Evolutionary conservation across 1,284 basidiomycete species (phyloP), one percentile per base, ranked within the genome.

Genomic region (Ustilago xerochloae): DNA sequence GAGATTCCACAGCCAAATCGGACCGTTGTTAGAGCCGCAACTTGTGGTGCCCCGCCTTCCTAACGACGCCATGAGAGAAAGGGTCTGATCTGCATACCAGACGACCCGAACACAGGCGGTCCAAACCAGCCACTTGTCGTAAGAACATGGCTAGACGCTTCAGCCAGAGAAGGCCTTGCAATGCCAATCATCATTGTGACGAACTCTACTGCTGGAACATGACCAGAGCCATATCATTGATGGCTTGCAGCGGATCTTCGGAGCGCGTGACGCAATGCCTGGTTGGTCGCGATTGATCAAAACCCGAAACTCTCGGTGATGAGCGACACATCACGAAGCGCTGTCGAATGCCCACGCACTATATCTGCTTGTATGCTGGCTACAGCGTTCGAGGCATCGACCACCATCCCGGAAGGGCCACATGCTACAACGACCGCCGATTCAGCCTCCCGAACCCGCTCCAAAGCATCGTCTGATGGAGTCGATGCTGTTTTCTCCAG

Each of bases 281-380:
- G 0, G 12, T 33, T 15, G n/a, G n/a, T n/a, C n/a, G n/a, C n/a
- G 45, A 35, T 22, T 33, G 50, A 16, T 47, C 33, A 71, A 43
- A 71, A 75, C 9, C 57, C 61, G 46, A 75, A 75, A 32, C 43
- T 58, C 24, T 75, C 73, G 18, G 57, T 72, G 51, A 75, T 58
- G 29, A 75, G 69, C 18, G 53, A 36, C 26, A 71, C 36, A 4
- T 65, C 29, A 4, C 60, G 35, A 6, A 72, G 41, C 9, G 48
- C 41, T 12, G 39, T 6, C 32, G 61, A 45, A 33, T 49, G 55
- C 10, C 69, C 64, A 16, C 68, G 61, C 5, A 59, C 28, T n/a
- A 75, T 63, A 16, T 72, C 55, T 13, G 52, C 41, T 49, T 75
- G 73, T 6, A 72, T 29, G 9, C 28, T 20, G 15, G 69, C 68